These are phyloP conservation scores for Chloris gayana DNA, from an alignment of 176 grass and related monocot species.

Conservation along the genomic window DNA sequence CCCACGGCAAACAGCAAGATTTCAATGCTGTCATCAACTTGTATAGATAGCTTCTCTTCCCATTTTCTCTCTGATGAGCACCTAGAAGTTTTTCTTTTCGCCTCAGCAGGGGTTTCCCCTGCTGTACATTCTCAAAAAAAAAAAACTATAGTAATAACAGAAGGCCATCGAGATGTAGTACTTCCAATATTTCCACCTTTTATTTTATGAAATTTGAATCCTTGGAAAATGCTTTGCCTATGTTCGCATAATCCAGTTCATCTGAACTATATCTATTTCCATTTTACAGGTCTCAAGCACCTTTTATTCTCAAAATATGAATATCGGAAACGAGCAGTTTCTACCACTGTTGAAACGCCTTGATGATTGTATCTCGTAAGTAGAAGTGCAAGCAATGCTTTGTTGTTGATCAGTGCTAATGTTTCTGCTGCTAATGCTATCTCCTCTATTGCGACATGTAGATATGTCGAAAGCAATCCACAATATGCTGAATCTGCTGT, in stretches of 20 bases:
- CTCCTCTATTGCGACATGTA: slow-evolving; percentile 44
- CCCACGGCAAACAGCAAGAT: too few relatives aligned
- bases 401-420: slow-evolving; percentile 12
- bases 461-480: slow-evolving; percentile 94
- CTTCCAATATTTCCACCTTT: neutral
- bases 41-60: too few relatives aligned
- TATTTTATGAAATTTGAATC: slow-evolving; percentile 20
- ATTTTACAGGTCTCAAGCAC: slow-evolving; percentile 76
- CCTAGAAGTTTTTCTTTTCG: too few relatives aligned
- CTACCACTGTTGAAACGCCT: slow-evolving; percentile 91
- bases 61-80: too few relatives aligned
- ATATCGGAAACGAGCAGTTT: slow-evolving; percentile 78
- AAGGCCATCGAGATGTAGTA: neutral
- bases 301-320: slow-evolving; percentile 96
- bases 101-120: too few relatives aligned
- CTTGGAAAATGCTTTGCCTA: neutral
- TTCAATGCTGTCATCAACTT: too few relatives aligned
- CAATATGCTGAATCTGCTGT: slow-evolving; percentile 98
- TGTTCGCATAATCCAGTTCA: slow-evolving; percentile 16
- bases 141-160: neutral
- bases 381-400: slow-evolving; percentile 15
- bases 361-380: slow-evolving; percentile 98
- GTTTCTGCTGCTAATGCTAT: slow-evolving; percentile 21
- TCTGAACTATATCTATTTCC: slow-evolving; percentile 12
- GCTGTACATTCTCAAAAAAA: too few relatives aligned